Evolutionary conservation across 345 rosid species (phyloP).

Genomic region (Arabidopsis thaliana): TAIR10.1 NC_003070.9:23889001-23889500

Average conservation of each 20-base stretch:
- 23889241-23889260: constrained; percentile 14
- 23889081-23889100: constrained; percentile 8
- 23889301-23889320: constrained; percentile 33
- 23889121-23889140: not conserved
- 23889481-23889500: constrained; percentile 45
- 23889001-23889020: constrained; percentile 35
- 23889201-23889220: constrained; percentile 41
- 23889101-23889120: not conserved
- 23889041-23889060: not conserved
- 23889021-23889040: constrained; percentile 13
- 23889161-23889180: constrained; percentile 37
- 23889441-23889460: constrained; percentile 37
- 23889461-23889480: constrained; percentile 35
- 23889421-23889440: constrained; percentile 37
- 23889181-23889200: constrained; percentile 39
- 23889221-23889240: constrained; percentile 34
- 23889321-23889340: constrained; percentile 35
- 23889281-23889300: constrained; percentile 33
- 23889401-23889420: constrained; percentile 35
- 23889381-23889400: constrained; percentile 43
- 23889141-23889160: constrained; percentile 4
- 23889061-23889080: not conserved
- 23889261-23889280: constrained; percentile 12
- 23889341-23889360: constrained; percentile 36
- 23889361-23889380: constrained; percentile 34